Percentiles rank a stretch among this genome's conserved stretches.
phyloP scores from a whole-genome alignment of 441 rosid species.

The California macrophylla region DNA sequence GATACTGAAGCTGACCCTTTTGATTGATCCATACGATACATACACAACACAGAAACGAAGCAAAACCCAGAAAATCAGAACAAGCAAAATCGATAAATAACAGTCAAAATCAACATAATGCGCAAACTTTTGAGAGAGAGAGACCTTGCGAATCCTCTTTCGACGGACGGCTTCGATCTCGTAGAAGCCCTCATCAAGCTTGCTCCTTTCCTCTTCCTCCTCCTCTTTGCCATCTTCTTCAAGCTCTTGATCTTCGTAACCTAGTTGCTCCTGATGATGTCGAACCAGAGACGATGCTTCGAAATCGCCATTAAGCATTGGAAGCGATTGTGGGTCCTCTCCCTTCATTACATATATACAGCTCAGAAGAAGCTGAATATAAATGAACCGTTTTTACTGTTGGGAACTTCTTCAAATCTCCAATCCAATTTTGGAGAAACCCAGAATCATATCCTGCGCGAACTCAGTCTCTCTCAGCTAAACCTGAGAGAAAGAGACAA shows the following conservation, averaged over 20 bases:
- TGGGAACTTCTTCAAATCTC: neutral
- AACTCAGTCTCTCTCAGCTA: neutral
- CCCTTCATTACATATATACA: neutral
- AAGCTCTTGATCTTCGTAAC: constrained; percentile 21
- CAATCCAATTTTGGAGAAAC: neutral
- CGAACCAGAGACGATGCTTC: neutral
- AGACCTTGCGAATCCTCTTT: constrained; percentile 77
- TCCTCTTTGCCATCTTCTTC: constrained; percentile 24
- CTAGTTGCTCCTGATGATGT: constrained; percentile 13
- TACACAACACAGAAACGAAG: neutral
- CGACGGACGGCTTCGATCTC: constrained; percentile 98
- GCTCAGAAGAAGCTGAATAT: neutral
- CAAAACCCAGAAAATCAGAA: constrained; percentile 4
- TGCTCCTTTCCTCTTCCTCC: constrained; percentile 44
- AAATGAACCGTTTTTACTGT: neutral
- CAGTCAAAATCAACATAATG: neutral
- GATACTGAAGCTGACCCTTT: constrained; percentile 92
- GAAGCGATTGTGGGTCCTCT: neutral
- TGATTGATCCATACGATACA: constrained; percentile 18
- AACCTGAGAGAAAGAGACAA: too few relatives aligned
- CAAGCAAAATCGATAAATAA: neutral
- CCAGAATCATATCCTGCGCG: neutral
- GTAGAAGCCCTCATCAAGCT: constrained; percentile 80
- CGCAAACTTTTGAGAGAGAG: constrained; percentile 13
- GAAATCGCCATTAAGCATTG: neutral